Base-by-base conservation (phyloP, 2,329 filamentous ascomycete genomes). In the Monosporascus sp. region DNA sequence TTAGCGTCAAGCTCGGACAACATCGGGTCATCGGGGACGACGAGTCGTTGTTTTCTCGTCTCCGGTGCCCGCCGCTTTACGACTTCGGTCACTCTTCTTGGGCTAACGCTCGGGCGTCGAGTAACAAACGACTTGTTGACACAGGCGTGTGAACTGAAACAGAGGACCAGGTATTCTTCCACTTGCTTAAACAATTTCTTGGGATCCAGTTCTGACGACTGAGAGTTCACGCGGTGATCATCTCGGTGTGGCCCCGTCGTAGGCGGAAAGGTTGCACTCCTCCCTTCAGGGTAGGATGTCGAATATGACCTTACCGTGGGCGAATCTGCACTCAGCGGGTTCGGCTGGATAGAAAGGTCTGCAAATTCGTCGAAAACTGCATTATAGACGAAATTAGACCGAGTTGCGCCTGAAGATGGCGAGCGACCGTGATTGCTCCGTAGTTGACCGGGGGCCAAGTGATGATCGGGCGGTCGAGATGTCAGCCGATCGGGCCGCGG, bases 91-190 rank as follows among this genome's bases (percentile, higher is more conserved):
- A 64, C 58, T 37, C 65, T 54, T 50, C 57, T 67, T 48, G 59
- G 65, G 60, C 51, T 62, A 48, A 66, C 60, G 49, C 66, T 65
- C 59, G 59, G 68, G 51, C 79, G 78, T 46, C 74, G 71, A 1
- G 80, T 80, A 38, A 79, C 74, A 65, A 96, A 96, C 0, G 91
- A 92, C 16, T 75, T 76, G 66, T 94, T 95, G n/a, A 96, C 71
- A 58, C 81, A 85, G 50, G 87, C 79, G 60, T 85, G 85, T 0
- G 85, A 85, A 52, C 82, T 80, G 62, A 95, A 89, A 60, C 82
- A 87, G 20, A 73, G 69, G 49, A 84, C 73, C 41, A 96, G 80
- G 64, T 94, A 93, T 56, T 91, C 87, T 70, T 96, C 90, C 16
- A 96, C 67, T 5, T 80, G 79, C 56, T 82, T 85, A 68, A 96